Conservation (phyloP, 2,329 filamentous ascomycete species). For the Torrubiellomyces zombiae region DNA sequence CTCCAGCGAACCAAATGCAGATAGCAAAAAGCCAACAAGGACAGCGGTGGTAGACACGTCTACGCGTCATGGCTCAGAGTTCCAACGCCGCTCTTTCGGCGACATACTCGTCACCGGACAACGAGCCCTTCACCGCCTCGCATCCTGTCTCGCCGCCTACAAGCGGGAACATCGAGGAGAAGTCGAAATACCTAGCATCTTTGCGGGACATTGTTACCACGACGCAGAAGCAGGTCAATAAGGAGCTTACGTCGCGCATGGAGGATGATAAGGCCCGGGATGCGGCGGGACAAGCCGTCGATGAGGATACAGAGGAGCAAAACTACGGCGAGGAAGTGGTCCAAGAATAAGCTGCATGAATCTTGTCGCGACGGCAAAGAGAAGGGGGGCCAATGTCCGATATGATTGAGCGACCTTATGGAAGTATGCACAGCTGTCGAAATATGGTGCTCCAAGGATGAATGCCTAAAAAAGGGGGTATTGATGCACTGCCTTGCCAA, state of each 20-base stretch:
- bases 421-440: no score
- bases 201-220: constrained; percentile 39
- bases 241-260: constrained; percentile 57
- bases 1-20: no score
- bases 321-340: constrained; percentile 82
- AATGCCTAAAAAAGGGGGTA: no score
- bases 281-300: constrained; percentile 17
- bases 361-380: no score
- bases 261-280: constrained; percentile 47
- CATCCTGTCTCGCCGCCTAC: constrained; percentile 18
- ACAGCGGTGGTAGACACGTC: not conserved
- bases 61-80: not conserved
- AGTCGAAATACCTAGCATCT: constrained; percentile 39
- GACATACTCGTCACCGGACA: constrained; percentile 35
- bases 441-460: no score
- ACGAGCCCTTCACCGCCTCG: constrained; percentile 27
- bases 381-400: no score
- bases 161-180: constrained; percentile 25
- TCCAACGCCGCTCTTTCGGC: constrained; percentile 21
- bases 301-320: constrained; percentile 49
- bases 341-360: no score
- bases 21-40: no score
- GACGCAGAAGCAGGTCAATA: constrained; percentile 53
- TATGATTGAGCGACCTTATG: no score
- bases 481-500: no score